Percentiles rank a stretch among this genome's conserved stretches.
These are phyloP conservation scores for Flagelloscypha sp. DNA, from an alignment of 768 basidiomycete genomes.

Conservation along the genomic window DNA sequence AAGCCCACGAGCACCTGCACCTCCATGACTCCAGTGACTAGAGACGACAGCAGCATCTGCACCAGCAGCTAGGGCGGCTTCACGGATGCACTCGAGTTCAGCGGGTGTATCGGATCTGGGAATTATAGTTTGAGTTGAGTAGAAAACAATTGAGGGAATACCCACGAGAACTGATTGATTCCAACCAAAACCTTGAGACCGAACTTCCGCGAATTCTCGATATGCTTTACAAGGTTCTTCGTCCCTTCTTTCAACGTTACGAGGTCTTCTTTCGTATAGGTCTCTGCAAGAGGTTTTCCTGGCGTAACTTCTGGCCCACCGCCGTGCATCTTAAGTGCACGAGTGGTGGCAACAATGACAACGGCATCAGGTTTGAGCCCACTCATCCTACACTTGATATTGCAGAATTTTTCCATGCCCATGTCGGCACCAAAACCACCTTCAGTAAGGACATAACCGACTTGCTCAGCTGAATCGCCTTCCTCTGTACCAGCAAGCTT, in stretches of 20 bases:
- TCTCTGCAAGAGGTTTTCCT: conserved; percentile 87
- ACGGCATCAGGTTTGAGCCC: conserved; percentile 91
- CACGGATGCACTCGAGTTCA: conserved; percentile 78
- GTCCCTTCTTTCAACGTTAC: conserved; percentile 85
- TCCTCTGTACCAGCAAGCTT: conserved; percentile 95
- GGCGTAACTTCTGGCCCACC: conserved; percentile 96
- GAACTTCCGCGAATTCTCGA: conserved; percentile 91
- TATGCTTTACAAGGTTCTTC: conserved; percentile 88
- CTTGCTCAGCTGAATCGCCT: conserved; percentile 71
- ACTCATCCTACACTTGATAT: conserved; percentile 95
- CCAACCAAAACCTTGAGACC: conserved; percentile 94
- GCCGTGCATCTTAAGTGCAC: conserved; percentile 99
- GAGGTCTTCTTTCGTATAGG: conserved; percentile 90
- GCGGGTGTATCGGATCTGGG: conserved; percentile 80
- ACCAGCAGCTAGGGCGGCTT: conserved; percentile 73
- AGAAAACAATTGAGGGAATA: conserved; percentile 11
- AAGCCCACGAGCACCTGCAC: conserved; percentile 79
- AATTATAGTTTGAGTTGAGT: conserved; percentile 1
- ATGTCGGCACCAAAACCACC: conserved; percentile 99
- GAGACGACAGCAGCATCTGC: conserved; percentile 93
- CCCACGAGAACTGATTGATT: conserved; percentile 91
- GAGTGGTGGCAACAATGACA: conserved; percentile 93
- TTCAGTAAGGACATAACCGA: conserved; percentile 95
- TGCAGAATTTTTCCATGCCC: conserved; percentile 99
- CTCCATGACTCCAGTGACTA: conserved; percentile 97